A percentile compares a stretch with the other conserved stretches of the same genome.
These are phyloP conservation scores for Phoma sp. DNA, from an alignment of 2,329 filamentous ascomycete genomes.

Conservation along the genomic window DNA sequence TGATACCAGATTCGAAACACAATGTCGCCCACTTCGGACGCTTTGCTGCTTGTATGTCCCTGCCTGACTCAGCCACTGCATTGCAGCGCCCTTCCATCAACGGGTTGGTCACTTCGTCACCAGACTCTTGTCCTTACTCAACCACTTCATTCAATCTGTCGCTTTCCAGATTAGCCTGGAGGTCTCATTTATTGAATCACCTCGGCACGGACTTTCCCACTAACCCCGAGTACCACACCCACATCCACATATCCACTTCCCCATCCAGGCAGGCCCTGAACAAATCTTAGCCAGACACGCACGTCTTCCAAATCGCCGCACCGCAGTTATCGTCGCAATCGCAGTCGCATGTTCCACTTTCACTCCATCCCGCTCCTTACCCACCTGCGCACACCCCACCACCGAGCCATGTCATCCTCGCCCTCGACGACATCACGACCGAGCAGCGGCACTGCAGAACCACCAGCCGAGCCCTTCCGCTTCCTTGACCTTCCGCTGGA, in stretches of 20 bases:
- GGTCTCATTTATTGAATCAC: neutral
- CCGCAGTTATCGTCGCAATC: too few relatives aligned
- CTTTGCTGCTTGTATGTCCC: too few relatives aligned
- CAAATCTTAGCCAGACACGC: neutral
- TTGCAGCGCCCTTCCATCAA: too few relatives aligned
- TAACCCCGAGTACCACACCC: neutral
- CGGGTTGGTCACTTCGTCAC: too few relatives aligned
- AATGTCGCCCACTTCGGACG: too few relatives aligned
- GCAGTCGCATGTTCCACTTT: constrained; percentile 10
- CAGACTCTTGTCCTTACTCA: too few relatives aligned
- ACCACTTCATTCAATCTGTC: too few relatives aligned
- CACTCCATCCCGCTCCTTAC: constrained; percentile 7
- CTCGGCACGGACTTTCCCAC: neutral
- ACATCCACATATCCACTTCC: neutral
- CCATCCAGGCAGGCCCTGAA: neutral
- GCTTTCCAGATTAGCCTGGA: too few relatives aligned
- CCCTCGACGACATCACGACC: neutral
- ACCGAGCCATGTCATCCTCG: constrained; percentile 6
- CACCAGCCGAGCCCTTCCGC: constrained; percentile 19
- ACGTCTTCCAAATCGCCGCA: neutral
- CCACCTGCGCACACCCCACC: constrained; percentile 1
- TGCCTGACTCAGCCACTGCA: too few relatives aligned
- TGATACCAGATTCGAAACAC: neutral
- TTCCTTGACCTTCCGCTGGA: constrained; percentile 42
- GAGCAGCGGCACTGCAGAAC: neutral